phyloP scores from a whole-genome alignment of 148 eudicot species.

The Dysphania ambrosioides region DNA sequence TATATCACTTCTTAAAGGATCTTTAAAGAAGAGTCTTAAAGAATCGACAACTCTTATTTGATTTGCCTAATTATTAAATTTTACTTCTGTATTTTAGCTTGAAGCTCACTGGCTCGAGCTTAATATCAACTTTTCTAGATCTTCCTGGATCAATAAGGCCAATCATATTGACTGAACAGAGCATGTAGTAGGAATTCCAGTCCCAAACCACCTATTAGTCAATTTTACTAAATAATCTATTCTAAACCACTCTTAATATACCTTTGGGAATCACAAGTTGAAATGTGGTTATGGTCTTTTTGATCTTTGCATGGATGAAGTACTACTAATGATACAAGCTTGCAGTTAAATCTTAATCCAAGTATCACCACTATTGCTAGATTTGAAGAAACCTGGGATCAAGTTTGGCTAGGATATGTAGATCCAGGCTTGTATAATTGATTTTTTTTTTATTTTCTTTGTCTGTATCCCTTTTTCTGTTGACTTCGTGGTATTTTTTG shows the following conservation, averaged over 20 bases:
- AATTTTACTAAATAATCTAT: neutral
- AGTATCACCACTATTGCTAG: neutral
- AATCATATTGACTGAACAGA: neutral
- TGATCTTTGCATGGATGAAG: neutral
- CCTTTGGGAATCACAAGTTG: neutral
- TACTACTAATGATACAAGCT: neutral
- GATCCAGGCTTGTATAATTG: neutral
- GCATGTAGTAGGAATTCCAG: neutral
- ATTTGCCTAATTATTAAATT: no score
- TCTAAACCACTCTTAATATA: neutral
- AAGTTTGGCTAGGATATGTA: neutral
- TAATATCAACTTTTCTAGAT: neutral
- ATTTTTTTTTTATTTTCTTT: neutral
- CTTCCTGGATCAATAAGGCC: neutral
- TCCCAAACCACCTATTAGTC: neutral
- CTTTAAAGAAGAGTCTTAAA: neutral
- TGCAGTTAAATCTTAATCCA: neutral
- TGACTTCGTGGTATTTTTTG: neutral
- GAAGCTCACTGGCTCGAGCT: neutral
- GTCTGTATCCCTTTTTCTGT: neutral
- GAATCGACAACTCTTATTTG: neutral
- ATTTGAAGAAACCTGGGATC: neutral
- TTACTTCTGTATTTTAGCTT: neutral
- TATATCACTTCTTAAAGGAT: neutral
- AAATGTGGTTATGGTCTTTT: neutral